These are phyloP conservation scores for Perilla frutescens DNA, from an alignment of 257 asterid species.

Conservation along the genomic window DNA sequence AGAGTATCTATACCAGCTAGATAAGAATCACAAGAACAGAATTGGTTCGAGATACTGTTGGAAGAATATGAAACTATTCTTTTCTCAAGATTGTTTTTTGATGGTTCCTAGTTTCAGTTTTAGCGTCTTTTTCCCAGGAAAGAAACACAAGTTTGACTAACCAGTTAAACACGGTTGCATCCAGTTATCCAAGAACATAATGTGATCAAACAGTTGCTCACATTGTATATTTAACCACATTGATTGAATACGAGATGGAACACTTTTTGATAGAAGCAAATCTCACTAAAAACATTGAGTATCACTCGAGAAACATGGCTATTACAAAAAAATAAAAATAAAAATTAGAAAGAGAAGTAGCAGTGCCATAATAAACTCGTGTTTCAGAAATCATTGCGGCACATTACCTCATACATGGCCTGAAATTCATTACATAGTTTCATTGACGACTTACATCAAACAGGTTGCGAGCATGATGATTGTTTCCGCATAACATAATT, in stretches of 20 bases:
- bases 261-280: too few species aligned
- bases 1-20: constrained; percentile 13
- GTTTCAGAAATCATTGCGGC: background rate
- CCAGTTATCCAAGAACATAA: background rate
- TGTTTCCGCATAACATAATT: too few species aligned
- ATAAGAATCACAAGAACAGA: constrained; percentile 23
- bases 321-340: background rate
- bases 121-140: constrained; percentile 14
- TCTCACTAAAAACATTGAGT: background rate
- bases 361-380: background rate
- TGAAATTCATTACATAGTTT: background rate
- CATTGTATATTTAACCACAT: too few species aligned
- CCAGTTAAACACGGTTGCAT: background rate
- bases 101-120: constrained; percentile 20
- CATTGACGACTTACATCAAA: constrained; percentile 26
- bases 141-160: background rate
- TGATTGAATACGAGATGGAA: too few species aligned
- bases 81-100: constrained; percentile 15
- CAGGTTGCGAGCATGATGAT: constrained; percentile 14
- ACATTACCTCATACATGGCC: background rate
- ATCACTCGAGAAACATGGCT: background rate
- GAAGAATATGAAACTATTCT: constrained; percentile 9
- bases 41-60: constrained; percentile 21
- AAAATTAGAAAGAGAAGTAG: constrained; percentile 1
- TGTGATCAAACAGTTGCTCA: constrained; percentile 1